Percentiles rank a stretch among this genome's conserved stretches.
phyloP scores from a whole-genome alignment of 176 grass and related monocot species.

The Rhynchospora pubera region DNA sequence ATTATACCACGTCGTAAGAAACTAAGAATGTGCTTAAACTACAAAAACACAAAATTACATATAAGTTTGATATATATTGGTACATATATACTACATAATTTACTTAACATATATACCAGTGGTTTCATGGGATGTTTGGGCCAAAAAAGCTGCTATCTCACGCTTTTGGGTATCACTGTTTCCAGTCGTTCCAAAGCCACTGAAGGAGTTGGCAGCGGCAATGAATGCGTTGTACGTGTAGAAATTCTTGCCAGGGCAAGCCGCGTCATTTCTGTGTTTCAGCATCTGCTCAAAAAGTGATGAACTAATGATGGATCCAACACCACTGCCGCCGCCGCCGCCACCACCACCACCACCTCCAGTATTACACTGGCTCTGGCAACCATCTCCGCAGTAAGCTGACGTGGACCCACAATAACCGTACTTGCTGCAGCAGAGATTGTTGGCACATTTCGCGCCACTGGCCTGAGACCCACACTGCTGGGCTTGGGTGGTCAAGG shows the following conservation, averaged over 20 bases:
- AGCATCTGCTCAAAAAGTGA: constrained; percentile 42
- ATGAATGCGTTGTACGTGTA: constrained; percentile 50
- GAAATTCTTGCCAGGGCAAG: constrained; percentile 32
- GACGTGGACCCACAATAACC: constrained; percentile 27
- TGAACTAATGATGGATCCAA: constrained; percentile 29
- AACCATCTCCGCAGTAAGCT: background rate
- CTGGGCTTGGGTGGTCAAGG: background rate
- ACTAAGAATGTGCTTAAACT: background rate
- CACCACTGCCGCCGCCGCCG: background rate
- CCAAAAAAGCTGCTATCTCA: constrained; percentile 52
- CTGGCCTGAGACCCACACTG: constrained; percentile 9
- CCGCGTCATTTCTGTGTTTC: constrained; percentile 35
- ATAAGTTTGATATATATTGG: background rate
- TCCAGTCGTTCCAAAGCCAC: constrained; percentile 19
- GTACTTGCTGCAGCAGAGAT: constrained; percentile 32
- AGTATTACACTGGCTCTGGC: background rate
- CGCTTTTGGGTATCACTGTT: constrained; percentile 17
- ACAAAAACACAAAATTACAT: background rate
- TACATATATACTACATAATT: background rate
- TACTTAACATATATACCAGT: background rate
- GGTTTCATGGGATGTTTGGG: constrained; percentile 56
- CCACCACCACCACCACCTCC: background rate
- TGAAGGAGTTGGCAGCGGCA: constrained; percentile 29
- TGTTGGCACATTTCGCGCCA: background rate
- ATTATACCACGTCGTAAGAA: too few relatives aligned